Conservation (phyloP, 495 filamentous ascomycete genomes). For the Glonium stellatum region DNA sequence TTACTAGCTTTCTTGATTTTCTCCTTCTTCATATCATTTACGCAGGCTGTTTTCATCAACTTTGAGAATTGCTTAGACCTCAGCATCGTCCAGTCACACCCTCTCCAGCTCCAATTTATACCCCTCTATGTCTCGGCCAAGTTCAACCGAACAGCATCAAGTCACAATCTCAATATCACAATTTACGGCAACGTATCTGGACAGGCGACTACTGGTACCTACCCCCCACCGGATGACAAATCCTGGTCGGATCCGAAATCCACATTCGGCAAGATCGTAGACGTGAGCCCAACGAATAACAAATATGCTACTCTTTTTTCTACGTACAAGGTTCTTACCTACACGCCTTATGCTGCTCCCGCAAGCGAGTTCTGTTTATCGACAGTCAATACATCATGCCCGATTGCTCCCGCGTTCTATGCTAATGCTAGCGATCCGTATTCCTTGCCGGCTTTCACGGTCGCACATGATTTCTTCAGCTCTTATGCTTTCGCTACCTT, state of each 20-base stretch:
- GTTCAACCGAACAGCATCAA: constrained; percentile 56
- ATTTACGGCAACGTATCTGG: constrained; percentile 91
- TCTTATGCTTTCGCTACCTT: constrained; percentile 81
- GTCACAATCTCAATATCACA: constrained; percentile 66
- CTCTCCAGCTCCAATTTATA: constrained; percentile 67
- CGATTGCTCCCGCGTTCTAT: constrained; percentile 65
- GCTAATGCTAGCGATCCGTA: constrained; percentile 46
- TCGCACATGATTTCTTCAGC: constrained; percentile 69
- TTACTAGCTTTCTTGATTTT: constrained; percentile 13
- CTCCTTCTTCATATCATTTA: constrained; percentile 10
- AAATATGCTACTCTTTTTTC: constrained; percentile 65
- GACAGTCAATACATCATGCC: constrained; percentile 58
- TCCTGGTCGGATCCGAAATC: constrained; percentile 49
- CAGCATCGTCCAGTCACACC: constrained; percentile 47
- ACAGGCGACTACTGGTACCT: constrained; percentile 36
- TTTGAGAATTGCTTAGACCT: constrained; percentile 79
- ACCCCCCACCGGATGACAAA: constrained; percentile 46
- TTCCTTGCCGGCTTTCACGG: constrained; percentile 62
- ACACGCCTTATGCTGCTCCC: constrained; percentile 52
- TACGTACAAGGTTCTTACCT: constrained; percentile 64
- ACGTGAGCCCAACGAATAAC: constrained; percentile 45
- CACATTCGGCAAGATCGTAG: constrained; percentile 69
- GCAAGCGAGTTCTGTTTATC: constrained; percentile 55
- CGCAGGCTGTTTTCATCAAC: constrained; percentile 54
- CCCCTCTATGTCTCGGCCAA: constrained; percentile 64